Base-by-base conservation (phyloP, 257 asterid genomes). In the Ajuga chamaepitys region DNA sequence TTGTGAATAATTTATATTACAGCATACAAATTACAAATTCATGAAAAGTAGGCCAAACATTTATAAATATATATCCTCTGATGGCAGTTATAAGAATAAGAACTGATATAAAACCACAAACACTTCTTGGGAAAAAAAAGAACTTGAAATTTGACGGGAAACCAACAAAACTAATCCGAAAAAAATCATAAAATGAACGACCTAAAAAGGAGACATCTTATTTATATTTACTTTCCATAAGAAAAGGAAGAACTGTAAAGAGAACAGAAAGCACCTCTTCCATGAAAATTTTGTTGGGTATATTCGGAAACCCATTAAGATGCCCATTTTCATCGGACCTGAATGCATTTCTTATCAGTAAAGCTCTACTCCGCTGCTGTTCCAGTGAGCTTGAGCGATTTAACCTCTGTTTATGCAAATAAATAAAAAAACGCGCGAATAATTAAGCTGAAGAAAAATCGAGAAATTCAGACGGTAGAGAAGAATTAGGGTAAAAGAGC, bases 211-310 rank as follows among this genome's bases (percentile, higher is more conserved):
- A 11, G 3, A 20, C 9, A 9, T 34, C 50, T 12, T n/a, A 42
- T 17, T 13, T 16, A 32, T 20, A 9, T 13, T 3, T 28, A 20
- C 18, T 20, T 18, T 11, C 3, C 14, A 26, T 7, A 7, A 0
- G 9, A 17, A 20, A 20, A 37, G 42, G 53, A 17, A 16, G 12
- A 75, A 13, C 41, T 22, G 17, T 51, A 67, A 9, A 58, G 7
- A 67, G 22, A 51, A 58, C 35, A 54, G 56, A 74, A 65, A 16
- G 18, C 56, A 89, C 97, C 97, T 94, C 99, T 65, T 94, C 96
- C 82, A 67, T 79, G 76, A 88, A 88, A 69, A 83, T 16, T 63
- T 78, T 88, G 76, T 75, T 69, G 62, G 85, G 95, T 41, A 66
- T 21, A 69, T 66, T 64, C 2, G 86, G 80, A 58, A 77, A 81